Base-by-base conservation (phyloP, 768 basidiomycete species). In the Suillus subluteus region DNA sequence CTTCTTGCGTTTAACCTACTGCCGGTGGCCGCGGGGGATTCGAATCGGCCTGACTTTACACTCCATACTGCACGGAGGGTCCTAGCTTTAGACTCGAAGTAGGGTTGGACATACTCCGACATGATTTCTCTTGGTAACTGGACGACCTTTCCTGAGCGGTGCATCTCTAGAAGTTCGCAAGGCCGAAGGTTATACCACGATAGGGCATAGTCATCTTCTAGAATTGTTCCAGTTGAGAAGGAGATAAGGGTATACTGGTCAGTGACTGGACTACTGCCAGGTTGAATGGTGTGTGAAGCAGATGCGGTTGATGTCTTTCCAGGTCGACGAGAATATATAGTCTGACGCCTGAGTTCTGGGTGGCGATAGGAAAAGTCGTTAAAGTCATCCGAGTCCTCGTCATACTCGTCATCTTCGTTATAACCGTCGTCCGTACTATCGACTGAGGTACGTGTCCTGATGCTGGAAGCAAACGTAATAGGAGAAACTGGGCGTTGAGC, bases 111-210 rank as follows among this genome's bases (percentile, higher is more conserved):
- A 68, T 90, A 90, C 7, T 81, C 78, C 55, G 74, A 70, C 21
- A 80, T 69, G 46, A 74, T 61, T 30, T 77, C 73, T 23, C 85
- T 78, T 2, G 82, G 84, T 0, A 91, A 79, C 4, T 73, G 73
- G 3, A 83, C 79, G 48, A 87, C 68, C 38, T 75, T 74, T 41
- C 79, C 79, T 12, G 71, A 65, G 8, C 82, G 80, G 65, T 94
- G 91, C 21, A 94, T 74, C 71, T 94, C 92, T 26, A 94, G 81
- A 3, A 94, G 82, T 69, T 93, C 92, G 68, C 87, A 80, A 0
- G 88, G 84, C 8, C 80, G 77, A 26, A 92, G 71, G 48, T 83
- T 79, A 71, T 91, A 91, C 83, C 87, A 89, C 0, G 83, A 77
- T 32, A 86, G 72, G 12, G 79, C 68, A 55, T 83, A 84, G 26